These are phyloP conservation scores for Lipomyces yamanashiensis DNA, from an alignment of 805 yeast species.

Conservation along the genomic window DNA sequence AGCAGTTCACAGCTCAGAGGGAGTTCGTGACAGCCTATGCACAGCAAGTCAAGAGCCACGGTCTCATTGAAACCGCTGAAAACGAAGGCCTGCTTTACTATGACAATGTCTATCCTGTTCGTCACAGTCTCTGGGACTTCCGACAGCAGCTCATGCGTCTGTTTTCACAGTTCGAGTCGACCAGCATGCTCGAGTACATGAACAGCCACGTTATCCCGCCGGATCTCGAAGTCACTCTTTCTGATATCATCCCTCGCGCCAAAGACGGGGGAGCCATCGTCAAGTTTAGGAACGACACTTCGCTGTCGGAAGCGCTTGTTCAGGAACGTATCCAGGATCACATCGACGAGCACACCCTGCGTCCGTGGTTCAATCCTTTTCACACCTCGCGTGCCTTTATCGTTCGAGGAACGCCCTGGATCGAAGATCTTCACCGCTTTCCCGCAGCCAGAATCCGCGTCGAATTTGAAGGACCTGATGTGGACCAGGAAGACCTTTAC, in stretches of 20 bases:
- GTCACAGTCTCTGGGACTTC: conserved; percentile 29
- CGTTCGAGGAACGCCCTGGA: conserved; percentile 94
- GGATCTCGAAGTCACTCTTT: conserved; percentile 49
- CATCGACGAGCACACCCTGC: conserved; percentile 41
- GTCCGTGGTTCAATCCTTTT: conserved; percentile 50
- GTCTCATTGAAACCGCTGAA: conserved; percentile 24
- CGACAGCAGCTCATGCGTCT: conserved; percentile 24
- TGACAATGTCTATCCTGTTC: conserved; percentile 34
- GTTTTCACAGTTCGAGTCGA: conserved; percentile 10
- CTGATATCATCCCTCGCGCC: conserved; percentile 67
- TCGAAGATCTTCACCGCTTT: conserved; percentile 83
- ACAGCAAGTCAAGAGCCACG: conserved; percentile 21
- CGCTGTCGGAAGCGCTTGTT: conserved; percentile 55
- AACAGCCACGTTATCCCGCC: conserved; percentile 38
- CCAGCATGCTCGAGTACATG: conserved; percentile 26
- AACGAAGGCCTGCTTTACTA: conserved; percentile 38
- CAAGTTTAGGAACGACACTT: conserved; percentile 65
- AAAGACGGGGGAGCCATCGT: conserved; percentile 96
- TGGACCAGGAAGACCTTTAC: conserved; percentile 82
- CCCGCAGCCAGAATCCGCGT: conserved; percentile 70
- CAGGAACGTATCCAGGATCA: conserved; percentile 55
- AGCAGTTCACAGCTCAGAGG: not conserved
- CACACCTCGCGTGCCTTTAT: conserved; percentile 62
- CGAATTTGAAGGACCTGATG: conserved; percentile 70
- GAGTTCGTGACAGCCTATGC: conserved; percentile 15